Base-by-base conservation (phyloP, 306 rosid species). In the Cucurbita ficifolia region DNA sequence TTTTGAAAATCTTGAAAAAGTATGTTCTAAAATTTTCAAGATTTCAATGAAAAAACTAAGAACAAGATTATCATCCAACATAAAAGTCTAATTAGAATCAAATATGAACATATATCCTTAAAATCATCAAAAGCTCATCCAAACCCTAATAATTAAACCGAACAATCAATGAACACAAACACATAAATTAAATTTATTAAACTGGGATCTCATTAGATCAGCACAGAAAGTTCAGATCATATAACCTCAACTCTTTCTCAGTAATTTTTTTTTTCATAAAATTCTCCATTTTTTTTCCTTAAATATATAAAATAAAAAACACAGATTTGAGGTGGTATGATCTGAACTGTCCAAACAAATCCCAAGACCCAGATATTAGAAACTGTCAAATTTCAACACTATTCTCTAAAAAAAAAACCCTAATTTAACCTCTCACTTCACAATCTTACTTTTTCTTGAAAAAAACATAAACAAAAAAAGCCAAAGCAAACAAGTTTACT, bases 291-390 rank as follows among this genome's bases (percentile, higher is more conserved):
- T 70, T 16, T 70, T 70, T 49, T 10, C 10, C 4, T 13, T 61
- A 1, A 35, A 38, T 61, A 40, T 69, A 6, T 45, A 70, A 50
- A 49, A 7, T 36, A 10, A 48, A 69, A 49, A 70, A 49, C 29
- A 36, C 55, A 49, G 74, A 70, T 70, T 70, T 70, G 74, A 70
- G 74, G 74, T 70, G 58, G 74, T 50, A 70, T 70, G 74, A 70
- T 70, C 74, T 70, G 74, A 70, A 70, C 74, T 33, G 45, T 70
- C 74, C 55, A 49, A 70, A 29, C 74, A 7, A 40, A 70, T 29
- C 74, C 16, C 42, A 16, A 70, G 74, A 70, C 74, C 43, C 74
- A 29, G 53, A 65, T 65, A 43, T 65, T 42, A 43, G 57, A 70
- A 70, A 49, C 46, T 24, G 22, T 70, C 29, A 21, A 43, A 21